A percentile compares a stretch with the other conserved stretches of the same genome.
phyloP scores from a whole-genome alignment of 2,329 filamentous ascomycete species.

The Capronia epimyces region DNA sequence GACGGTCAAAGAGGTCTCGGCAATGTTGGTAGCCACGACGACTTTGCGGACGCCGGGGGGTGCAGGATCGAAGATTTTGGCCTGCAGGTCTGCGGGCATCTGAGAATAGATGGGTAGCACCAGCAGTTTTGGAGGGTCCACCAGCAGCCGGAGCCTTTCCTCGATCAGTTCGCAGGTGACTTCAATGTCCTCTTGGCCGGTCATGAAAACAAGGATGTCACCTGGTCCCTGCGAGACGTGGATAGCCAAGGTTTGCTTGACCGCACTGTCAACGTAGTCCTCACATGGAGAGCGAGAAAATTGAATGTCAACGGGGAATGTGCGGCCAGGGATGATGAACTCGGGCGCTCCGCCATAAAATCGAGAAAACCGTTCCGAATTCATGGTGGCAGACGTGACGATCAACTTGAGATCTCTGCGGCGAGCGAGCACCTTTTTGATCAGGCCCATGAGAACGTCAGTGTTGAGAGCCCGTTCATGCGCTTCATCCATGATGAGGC shows the following conservation, averaged over 20 bases:
- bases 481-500: constrained; percentile 99
- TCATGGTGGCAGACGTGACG: constrained; percentile 98
- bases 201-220: constrained; percentile 98
- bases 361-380: constrained; percentile 87
- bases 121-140: constrained; percentile 88
- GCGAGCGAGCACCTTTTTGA: constrained; percentile 91
- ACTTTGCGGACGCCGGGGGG: constrained; percentile 89
- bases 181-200: constrained; percentile 97
- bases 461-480: constrained; percentile 96
- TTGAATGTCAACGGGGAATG: constrained; percentile 94
- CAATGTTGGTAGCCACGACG: constrained; percentile 97
- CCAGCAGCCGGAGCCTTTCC: constrained; percentile 79
- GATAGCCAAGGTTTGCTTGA: constrained; percentile 91
- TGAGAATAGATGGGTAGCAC: constrained; percentile 98
- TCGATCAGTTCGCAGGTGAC: constrained; percentile 89
- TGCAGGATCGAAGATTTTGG: constrained; percentile 93
- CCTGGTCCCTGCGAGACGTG: constrained; percentile 90
- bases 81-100: constrained; percentile 96
- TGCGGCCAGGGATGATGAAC: constrained; percentile 91
- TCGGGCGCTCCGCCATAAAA: constrained; percentile 96
- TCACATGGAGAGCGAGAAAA: constrained; percentile 92
- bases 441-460: constrained; percentile 92
- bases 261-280: constrained; percentile 94
- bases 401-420: constrained; percentile 91
- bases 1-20: constrained; percentile 94